Evolutionary conservation across 495 filamentous ascomycete species (phyloP).

Genomic region (Lasiosphaeria miniovina): DNA sequence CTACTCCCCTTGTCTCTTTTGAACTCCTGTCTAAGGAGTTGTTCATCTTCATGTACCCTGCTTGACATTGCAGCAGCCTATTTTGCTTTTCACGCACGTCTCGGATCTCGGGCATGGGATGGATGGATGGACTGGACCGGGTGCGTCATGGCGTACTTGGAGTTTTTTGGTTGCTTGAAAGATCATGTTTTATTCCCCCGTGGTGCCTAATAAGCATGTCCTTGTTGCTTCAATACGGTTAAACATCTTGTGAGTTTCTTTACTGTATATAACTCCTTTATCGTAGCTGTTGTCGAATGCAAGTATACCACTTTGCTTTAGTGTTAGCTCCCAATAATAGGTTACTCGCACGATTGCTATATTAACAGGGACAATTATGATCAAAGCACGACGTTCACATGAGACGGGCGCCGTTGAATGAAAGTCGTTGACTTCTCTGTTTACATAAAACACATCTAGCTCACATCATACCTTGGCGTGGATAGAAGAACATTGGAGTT

Average conservation of each 20-base stretch:
- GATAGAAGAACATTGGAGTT: too few species aligned
- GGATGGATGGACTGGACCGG: not conserved
- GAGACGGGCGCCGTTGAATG: too few species aligned
- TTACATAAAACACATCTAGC: too few species aligned
- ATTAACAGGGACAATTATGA: too few species aligned
- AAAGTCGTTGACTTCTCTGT: too few species aligned
- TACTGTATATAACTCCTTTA: too few species aligned
- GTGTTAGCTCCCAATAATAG: too few species aligned
- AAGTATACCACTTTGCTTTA: not conserved
- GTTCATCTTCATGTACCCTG: not conserved
- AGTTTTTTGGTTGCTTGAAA: not conserved
- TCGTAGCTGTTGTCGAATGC: not conserved
- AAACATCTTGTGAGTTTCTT: not conserved
- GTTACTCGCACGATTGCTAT: too few species aligned
- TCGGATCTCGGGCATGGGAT: too few species aligned
- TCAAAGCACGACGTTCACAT: too few species aligned
- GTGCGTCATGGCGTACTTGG: not conserved
- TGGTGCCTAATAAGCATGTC: not conserved
- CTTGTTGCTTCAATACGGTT: not conserved
- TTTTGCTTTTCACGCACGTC: too few species aligned
- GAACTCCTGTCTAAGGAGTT: not conserved
- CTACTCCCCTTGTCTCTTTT: not conserved
- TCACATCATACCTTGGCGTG: too few species aligned
- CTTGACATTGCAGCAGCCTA: not conserved
- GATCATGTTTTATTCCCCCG: not conserved